Percentiles rank a stretch among this genome's conserved stretches.
Evolutionary conservation across 2,329 filamentous ascomycete species (phyloP).

Genomic region (Alternaria gaisen): DNA sequence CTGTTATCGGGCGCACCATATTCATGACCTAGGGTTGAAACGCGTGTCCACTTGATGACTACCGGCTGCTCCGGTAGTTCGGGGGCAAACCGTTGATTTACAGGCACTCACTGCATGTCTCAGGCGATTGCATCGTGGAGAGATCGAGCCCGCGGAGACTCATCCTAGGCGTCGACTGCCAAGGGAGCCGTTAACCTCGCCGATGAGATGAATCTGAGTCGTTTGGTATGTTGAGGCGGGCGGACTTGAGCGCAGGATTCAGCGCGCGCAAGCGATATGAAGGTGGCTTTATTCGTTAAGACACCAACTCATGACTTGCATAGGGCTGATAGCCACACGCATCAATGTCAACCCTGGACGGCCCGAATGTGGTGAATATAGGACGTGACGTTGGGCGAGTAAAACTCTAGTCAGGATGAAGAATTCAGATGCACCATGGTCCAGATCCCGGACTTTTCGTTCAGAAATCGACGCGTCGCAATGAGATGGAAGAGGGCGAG

Average conservation of each 20-base stretch:
- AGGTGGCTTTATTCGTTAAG: background rate
- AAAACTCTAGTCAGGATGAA: background rate
- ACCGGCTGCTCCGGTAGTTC: slow-evolving; percentile 14
- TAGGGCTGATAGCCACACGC: slow-evolving; percentile 3
- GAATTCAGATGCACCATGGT: background rate
- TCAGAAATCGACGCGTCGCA: background rate
- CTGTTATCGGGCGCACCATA: background rate
- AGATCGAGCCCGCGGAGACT: background rate
- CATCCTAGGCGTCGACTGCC: background rate
- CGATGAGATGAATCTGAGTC: background rate
- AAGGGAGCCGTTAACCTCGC: background rate
- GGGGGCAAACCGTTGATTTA: background rate
- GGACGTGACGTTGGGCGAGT: background rate
- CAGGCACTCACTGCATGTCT: background rate
- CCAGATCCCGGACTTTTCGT: background rate
- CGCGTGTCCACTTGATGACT: slow-evolving; percentile 3
- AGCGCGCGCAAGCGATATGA: background rate
- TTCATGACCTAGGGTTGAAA: background rate
- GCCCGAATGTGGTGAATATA: slow-evolving; percentile 2
- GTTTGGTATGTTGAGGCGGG: background rate
- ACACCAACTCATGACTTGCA: slow-evolving; percentile 1
- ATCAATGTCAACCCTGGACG: background rate
- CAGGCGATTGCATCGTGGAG: background rate
- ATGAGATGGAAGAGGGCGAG: background rate
- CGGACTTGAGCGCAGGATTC: slow-evolving; percentile 1